phyloP scores from a whole-genome alignment of 306 rosid species.

The Alnus rubra region DNA sequence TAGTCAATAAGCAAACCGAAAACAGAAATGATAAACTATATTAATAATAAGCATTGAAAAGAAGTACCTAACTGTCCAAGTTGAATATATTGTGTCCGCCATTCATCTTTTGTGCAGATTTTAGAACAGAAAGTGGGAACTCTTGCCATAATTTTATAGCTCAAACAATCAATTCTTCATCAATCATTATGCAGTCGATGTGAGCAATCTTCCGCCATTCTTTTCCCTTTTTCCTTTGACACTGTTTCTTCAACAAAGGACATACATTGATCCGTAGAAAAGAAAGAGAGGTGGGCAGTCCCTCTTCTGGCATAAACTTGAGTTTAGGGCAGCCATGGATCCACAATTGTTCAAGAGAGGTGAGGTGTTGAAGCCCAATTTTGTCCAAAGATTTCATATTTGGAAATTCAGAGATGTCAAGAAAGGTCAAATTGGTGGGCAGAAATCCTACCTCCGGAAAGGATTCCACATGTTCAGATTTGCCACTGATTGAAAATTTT shows the following conservation, averaged over 20 bases:
- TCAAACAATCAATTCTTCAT: background rate
- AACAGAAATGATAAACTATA: background rate
- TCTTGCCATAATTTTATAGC: background rate
- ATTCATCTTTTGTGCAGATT: background rate
- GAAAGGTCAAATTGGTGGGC: background rate
- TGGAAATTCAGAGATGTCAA: rapidly evolving
- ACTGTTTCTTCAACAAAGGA: slow-evolving; percentile 3
- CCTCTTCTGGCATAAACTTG: slow-evolving; percentile 25
- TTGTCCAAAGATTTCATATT: slow-evolving; percentile 20
- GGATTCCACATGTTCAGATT: slow-evolving; percentile 8
- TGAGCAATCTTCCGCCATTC: slow-evolving; percentile 41
- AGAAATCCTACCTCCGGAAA: slow-evolving; percentile 27
- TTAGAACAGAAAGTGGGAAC: background rate
- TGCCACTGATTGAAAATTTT: rapidly evolving
- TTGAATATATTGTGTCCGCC: background rate
- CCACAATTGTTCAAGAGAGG: background rate
- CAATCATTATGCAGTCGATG: background rate
- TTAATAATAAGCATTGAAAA: background rate
- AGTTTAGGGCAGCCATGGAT: background rate
- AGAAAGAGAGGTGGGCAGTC: slow-evolving; percentile 27
- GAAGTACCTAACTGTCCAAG: background rate
- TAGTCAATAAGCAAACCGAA: background rate
- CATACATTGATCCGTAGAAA: background rate
- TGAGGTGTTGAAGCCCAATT: slow-evolving; percentile 22
- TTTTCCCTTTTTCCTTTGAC: slow-evolving; percentile 25